phyloP scores from a whole-genome alignment of 352 stramenopile species.

The Globisporangium spiculum region DNA sequence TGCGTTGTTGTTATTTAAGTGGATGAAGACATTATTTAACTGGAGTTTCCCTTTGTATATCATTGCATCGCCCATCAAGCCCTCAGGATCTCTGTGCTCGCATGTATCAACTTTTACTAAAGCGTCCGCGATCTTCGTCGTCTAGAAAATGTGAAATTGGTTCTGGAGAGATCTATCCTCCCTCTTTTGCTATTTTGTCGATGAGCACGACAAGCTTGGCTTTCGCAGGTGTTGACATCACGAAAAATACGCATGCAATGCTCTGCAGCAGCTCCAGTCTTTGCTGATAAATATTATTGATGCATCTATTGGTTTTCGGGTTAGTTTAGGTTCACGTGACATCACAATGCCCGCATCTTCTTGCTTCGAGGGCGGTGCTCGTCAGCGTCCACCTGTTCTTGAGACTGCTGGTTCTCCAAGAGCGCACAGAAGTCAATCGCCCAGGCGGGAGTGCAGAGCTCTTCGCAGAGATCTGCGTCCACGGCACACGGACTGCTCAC shows the following conservation, averaged over 20 bases:
- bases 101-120: not conserved
- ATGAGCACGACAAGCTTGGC: too few relatives aligned
- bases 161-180: too few relatives aligned
- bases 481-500: slow-evolving; percentile 13
- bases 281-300: slow-evolving; percentile 1
- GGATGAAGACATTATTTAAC: slow-evolving; percentile 12
- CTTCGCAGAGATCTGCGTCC: slow-evolving; percentile 7
- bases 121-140: too few relatives aligned
- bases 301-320: not conserved
- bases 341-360: slow-evolving; percentile 1
- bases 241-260: not conserved
- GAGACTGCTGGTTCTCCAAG: not conserved
- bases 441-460: slow-evolving; percentile 7
- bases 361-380: not conserved
- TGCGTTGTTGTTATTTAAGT: slow-evolving; percentile 14
- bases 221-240: not conserved
- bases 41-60: not conserved
- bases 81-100: not conserved
- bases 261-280: not conserved
- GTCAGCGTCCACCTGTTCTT: not conserved
- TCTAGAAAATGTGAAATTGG: too few relatives aligned
- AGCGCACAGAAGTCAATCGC: slow-evolving; percentile 11
- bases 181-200: too few relatives aligned
- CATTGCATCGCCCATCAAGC: too few relatives aligned
- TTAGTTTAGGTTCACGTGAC: not conserved